A percentile compares a stretch with the other conserved stretches of the same genome.
phyloP scores from a whole-genome alignment of 148 eudicot species.

The Silene conica region DNA sequence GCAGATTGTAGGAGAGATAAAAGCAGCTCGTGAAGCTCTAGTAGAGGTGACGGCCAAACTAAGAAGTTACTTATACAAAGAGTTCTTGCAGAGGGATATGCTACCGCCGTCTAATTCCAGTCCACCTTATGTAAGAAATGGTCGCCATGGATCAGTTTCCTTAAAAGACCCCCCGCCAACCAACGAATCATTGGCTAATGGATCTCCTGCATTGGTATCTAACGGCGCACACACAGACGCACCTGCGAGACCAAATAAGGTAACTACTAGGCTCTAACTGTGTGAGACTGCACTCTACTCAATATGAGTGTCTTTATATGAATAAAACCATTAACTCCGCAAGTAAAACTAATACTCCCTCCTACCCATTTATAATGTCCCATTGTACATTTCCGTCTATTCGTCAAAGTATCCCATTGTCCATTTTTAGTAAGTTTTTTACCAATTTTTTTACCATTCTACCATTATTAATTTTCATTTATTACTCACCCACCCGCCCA shows the following conservation, averaged over 20 bases:
- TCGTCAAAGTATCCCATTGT: too few relatives aligned
- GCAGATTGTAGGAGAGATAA: conserved; percentile 93
- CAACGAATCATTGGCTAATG: conserved; percentile 39
- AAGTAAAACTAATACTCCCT: too few relatives aligned
- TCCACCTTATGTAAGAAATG: conserved; percentile 39
- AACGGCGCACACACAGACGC: conserved; percentile 34
- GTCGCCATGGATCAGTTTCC: conserved; percentile 39
- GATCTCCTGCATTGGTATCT: conserved; percentile 38
- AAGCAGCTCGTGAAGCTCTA: conserved; percentile 91
- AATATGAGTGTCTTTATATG: neutral
- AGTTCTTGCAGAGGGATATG: conserved; percentile 54
- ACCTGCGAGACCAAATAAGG: conserved; percentile 50
- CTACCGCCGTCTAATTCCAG: conserved; percentile 36
- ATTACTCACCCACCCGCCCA: too few relatives aligned
- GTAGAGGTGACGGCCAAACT: conserved; percentile 82
- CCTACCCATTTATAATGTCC: too few relatives aligned
- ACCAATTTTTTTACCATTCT: too few relatives aligned
- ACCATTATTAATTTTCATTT: too few relatives aligned
- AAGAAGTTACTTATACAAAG: conserved; percentile 62
- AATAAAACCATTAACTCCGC: neutral
- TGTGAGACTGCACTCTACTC: neutral
- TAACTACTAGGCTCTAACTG: conserved; percentile 16
- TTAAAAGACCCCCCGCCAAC: conserved; percentile 33
- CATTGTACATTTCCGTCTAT: too few relatives aligned
- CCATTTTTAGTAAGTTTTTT: too few relatives aligned